Conservation (phyloP, 1,284 basidiomycete genomes). For the Ustilago crameri region DNA sequence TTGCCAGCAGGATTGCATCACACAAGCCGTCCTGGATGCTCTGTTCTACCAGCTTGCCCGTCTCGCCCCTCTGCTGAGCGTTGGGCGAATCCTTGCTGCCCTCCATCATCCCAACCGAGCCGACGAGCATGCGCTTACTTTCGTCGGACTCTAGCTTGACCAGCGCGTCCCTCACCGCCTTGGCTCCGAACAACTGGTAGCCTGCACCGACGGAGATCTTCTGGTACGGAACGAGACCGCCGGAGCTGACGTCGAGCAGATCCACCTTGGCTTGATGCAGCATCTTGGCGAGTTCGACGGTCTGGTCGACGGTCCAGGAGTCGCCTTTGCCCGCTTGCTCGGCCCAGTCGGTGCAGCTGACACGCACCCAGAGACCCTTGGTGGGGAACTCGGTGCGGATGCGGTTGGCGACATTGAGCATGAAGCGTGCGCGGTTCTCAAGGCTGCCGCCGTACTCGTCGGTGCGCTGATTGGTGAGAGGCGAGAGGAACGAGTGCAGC, state of each 20-base stretch:
- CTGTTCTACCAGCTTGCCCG: constrained; percentile 58
- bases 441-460: constrained; percentile 66
- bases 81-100: constrained; percentile 31
- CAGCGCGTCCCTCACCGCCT: constrained; percentile 45
- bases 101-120: constrained; percentile 64
- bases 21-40: constrained; percentile 45
- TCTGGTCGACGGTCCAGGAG: constrained; percentile 58
- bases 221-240: constrained; percentile 56
- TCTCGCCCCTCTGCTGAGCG: constrained; percentile 26
- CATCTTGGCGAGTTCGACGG: constrained; percentile 49
- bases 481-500: constrained; percentile 72
- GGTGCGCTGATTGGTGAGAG: constrained; percentile 62
- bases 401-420: constrained; percentile 45
- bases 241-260: constrained; percentile 60
- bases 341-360: constrained; percentile 61
- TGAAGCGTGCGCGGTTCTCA: constrained; percentile 56
- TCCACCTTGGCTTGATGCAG: constrained; percentile 61
- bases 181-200: constrained; percentile 60
- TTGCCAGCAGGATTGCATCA: constrained; percentile 56
- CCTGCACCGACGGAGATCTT: constrained; percentile 51
- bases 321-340: constrained; percentile 46
- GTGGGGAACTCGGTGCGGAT: constrained; percentile 60
- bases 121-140: constrained; percentile 49
- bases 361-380: constrained; percentile 63
- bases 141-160: constrained; percentile 13